These are phyloP conservation scores for Kodamaea kaohsiungensis DNA, from an alignment of 805 yeast species.

Conservation along the genomic window DNA sequence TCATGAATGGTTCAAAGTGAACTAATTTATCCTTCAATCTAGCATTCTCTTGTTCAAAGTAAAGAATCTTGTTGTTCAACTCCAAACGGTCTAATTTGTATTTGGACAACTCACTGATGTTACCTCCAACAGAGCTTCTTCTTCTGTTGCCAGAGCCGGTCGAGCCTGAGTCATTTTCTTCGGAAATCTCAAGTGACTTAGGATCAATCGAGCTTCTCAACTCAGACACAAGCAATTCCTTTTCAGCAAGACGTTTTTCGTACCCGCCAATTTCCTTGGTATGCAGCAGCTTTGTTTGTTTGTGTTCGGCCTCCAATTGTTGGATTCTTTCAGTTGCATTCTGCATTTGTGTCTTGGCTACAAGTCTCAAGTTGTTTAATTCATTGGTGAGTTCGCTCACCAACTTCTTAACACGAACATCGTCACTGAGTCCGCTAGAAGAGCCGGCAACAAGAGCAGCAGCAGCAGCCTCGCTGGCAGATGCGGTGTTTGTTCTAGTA, in stretches of 20 bases:
- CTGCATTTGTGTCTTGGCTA: slow-evolving; percentile 50
- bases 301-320: slow-evolving; percentile 38
- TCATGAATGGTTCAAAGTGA: slow-evolving; percentile 54
- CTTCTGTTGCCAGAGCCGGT: neutral
- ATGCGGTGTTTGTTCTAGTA: neutral
- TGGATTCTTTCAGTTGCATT: slow-evolving; percentile 58
- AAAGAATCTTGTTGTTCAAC: slow-evolving; percentile 43
- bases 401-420: slow-evolving; percentile 30
- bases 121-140: slow-evolving; percentile 9
- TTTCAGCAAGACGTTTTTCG: slow-evolving; percentile 28
- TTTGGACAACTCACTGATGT: slow-evolving; percentile 33
- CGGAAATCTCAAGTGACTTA: slow-evolving; percentile 21
- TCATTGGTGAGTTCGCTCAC: slow-evolving; percentile 36
- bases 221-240: slow-evolving; percentile 32
- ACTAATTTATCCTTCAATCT: slow-evolving; percentile 39
- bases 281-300: slow-evolving; percentile 20
- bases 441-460: neutral
- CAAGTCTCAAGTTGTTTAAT: slow-evolving; percentile 29
- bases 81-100: slow-evolving; percentile 46
- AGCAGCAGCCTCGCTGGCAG: slow-evolving; percentile 4
- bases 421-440: slow-evolving; percentile 16
- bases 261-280: slow-evolving; percentile 15
- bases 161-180: slow-evolving; percentile 12
- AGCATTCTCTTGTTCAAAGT: slow-evolving; percentile 48
- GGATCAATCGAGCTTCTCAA: slow-evolving; percentile 31